Evolutionary conservation across 2,329 filamentous ascomycete species (phyloP).

Genomic region (Paecilomyces sp.): DNA sequence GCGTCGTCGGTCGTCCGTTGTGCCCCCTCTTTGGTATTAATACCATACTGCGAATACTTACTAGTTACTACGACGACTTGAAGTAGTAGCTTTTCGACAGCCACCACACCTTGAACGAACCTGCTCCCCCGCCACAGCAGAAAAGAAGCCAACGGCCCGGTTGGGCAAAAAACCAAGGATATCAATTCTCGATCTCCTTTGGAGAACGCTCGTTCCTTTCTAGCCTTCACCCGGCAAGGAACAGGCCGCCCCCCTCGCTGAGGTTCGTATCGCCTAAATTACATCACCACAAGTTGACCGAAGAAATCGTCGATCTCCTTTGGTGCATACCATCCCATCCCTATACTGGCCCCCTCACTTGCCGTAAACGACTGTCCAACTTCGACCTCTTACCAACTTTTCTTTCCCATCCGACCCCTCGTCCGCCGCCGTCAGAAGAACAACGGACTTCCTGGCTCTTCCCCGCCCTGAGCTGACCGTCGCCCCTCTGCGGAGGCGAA

Average conservation of each 20-base stretch:
- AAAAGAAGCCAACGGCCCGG: background rate
- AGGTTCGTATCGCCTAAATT: slow-evolving; percentile 3
- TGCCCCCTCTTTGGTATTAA: background rate
- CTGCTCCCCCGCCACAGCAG: background rate
- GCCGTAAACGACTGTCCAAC: background rate
- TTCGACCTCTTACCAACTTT: background rate
- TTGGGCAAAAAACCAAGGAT: background rate
- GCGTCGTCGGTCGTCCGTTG: background rate
- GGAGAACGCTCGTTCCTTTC: background rate
- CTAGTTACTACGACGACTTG: no score
- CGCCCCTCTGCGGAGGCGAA: background rate
- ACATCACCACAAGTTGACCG: slow-evolving; percentile 7
- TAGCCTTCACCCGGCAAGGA: slow-evolving; percentile 8
- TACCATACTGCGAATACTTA: no score
- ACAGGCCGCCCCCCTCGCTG: slow-evolving; percentile 1
- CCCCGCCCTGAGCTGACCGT: background rate
- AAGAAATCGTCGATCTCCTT: background rate
- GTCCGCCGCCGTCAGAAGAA: background rate
- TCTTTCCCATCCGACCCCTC: background rate
- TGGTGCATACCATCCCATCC: background rate
- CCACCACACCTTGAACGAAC: background rate
- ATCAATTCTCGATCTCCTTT: background rate
- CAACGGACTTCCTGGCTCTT: background rate
- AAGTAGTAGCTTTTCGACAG: background rate
- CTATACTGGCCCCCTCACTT: slow-evolving; percentile 1